Percentiles rank a stretch among this genome's conserved stretches.
phyloP scores from a whole-genome alignment of 345 rosid species.

The Luvunga scandens region DNA sequence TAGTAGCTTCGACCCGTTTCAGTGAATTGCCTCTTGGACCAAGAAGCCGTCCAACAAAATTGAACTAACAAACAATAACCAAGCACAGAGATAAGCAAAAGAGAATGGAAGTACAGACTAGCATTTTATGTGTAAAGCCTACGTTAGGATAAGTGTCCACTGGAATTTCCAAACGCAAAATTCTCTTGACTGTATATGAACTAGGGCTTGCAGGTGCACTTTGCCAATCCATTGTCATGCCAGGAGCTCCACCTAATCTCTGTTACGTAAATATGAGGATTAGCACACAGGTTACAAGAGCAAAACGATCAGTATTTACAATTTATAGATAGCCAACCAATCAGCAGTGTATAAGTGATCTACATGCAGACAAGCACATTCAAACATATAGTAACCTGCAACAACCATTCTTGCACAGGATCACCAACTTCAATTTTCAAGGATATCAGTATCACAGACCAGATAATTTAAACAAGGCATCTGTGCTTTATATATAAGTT shows the following conservation, averaged over 20 bases:
- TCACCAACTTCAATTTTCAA: background rate
- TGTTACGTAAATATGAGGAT: slow-evolving; percentile 25
- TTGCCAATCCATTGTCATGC: slow-evolving; percentile 99
- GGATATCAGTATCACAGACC: background rate
- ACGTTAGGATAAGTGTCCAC: slow-evolving; percentile 86
- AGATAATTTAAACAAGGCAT: background rate
- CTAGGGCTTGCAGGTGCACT: slow-evolving; percentile 96
- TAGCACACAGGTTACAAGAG: slow-evolving; percentile 1
- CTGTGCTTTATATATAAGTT: background rate
- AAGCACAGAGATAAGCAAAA: background rate
- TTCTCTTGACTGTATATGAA: slow-evolving; percentile 87
- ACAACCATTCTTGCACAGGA: background rate
- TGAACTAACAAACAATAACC: slow-evolving; percentile 54
- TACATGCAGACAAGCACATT: slow-evolving; percentile 5
- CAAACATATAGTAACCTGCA: background rate
- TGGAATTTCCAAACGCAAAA: slow-evolving; percentile 97
- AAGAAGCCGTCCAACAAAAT: slow-evolving; percentile 95
- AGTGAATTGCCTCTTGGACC: slow-evolving; percentile 99
- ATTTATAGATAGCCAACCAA: background rate
- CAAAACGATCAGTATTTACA: background rate
- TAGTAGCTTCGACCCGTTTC: slow-evolving; percentile 97
- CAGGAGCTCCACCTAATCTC: slow-evolving; percentile 85
- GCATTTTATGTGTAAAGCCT: slow-evolving; percentile 17
- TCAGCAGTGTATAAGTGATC: background rate
- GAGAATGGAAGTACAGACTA: background rate